Base-by-base conservation (phyloP, 306 rosid genomes). In the Rosa lucieae region DNA sequence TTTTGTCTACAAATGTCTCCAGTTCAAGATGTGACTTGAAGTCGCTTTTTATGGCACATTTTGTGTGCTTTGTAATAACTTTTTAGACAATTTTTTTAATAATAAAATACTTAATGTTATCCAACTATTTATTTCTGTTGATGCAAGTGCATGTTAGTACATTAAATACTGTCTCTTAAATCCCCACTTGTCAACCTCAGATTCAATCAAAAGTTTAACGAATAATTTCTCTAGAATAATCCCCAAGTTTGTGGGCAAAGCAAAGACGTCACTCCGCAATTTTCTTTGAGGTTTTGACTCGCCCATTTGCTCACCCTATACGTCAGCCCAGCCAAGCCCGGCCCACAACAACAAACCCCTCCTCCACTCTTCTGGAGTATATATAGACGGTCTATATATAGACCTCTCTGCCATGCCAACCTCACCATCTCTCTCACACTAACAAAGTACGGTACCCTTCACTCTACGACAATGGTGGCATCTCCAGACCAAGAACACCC, bases 401-500 rank as follows among this genome's bases (percentile, higher is more conserved):
- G 29, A n/a, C 23, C 63, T 7, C 63, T 56, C 29, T 56, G 63
- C 29, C 11, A 0, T 48, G 53, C 53, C 3, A 48, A 15, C 13
- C 63, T n/a, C 32, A n/a, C 32, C 63, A n/a, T 56, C 8, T 56
- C n/a, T 56, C 32, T 56, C 32, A n/a, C 26, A n/a, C 12, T 56
- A 23, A 59, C 66, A 59, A 59, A 55, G 32, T 35, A 21, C 15
- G 21, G 10, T n/a, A 53, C 29, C 23, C 26, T 18, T 18, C 11
- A 55, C 21, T 53, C 23, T 53, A 53, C 62, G 2, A 66, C 17
- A 66, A 49, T 77, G 59, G 78, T 5, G 40, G 32, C 37, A 17
- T 39, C 81, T 4, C 10, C 77, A 43, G 78, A 71, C 3, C 43
- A 42, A 39, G 74, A 83, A 42, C 86, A 59, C 23, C 80, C 83